These are phyloP conservation scores for Carex arenaria DNA, from an alignment of 202 grass and related monocot genomes.

Conservation along the genomic window DNA sequence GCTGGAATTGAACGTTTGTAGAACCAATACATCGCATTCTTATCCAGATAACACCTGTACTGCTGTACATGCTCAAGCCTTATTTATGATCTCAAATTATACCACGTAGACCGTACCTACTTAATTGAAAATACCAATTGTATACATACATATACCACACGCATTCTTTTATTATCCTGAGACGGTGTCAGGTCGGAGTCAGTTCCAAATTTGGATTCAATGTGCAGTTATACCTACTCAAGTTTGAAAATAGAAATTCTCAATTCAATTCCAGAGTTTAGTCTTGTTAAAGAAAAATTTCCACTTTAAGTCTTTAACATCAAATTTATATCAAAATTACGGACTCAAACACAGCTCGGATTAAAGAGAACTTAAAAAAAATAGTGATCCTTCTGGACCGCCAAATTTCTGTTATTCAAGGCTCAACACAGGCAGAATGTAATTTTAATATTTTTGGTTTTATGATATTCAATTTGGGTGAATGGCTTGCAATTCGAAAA, in stretches of 20 bases:
- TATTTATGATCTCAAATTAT: not conserved
- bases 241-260: not conserved
- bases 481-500: not conserved
- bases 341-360: not conserved
- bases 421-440: not conserved
- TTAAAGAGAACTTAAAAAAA: not conserved
- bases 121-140: not conserved
- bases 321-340: not conserved
- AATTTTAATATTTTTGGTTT: not conserved
- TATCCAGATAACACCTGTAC: not conserved
- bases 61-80: not conserved
- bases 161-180: not conserved
- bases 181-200: not conserved
- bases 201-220: not conserved
- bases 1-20: not conserved
- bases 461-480: not conserved
- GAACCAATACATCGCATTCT: not conserved
- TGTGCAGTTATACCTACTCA: not conserved
- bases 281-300: not conserved
- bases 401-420: too few species aligned
- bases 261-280: not conserved
- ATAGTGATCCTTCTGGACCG: not conserved
- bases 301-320: not conserved
- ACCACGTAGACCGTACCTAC: not conserved
- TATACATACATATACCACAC: not conserved